phyloP scores from a whole-genome alignment of 2,329 filamentous ascomycete species.

The Colletotrichum cuscutae region DNA sequence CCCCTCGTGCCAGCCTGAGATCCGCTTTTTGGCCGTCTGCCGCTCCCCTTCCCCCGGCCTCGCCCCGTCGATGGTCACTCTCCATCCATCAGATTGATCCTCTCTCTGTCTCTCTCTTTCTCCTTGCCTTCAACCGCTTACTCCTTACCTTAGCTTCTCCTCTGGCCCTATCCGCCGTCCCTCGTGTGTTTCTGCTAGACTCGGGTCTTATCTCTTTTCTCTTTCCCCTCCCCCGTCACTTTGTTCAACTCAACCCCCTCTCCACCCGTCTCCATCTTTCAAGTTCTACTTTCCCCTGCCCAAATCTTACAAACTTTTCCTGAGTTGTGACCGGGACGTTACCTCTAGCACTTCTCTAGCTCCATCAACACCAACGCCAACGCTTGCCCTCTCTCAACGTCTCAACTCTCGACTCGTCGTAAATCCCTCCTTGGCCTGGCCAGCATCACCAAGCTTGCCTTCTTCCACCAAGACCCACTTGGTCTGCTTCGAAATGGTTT shows the following conservation, averaged over 20 bases:
- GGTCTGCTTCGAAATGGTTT: slow-evolving; percentile 6
- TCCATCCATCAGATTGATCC: slow-evolving; percentile 1
- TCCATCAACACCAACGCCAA: not conserved
- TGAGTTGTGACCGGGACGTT: slow-evolving; percentile 27
- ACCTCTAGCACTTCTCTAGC: slow-evolving; percentile 5
- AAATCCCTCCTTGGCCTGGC: not conserved
- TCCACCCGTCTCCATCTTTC: slow-evolving; percentile 26
- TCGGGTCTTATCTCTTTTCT: slow-evolving; percentile 32
- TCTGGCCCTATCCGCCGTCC: not conserved
- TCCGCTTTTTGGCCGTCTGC: slow-evolving; percentile 7
- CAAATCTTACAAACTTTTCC: slow-evolving; percentile 10
- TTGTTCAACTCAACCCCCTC: slow-evolving; percentile 14
- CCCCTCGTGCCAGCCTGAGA: not conserved
- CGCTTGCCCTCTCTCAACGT: not conserved
- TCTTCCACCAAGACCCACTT: slow-evolving; percentile 27
- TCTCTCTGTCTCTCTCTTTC: not conserved
- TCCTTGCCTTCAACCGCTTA: not conserved
- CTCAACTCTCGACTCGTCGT: not conserved
- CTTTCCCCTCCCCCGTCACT: slow-evolving; percentile 22
- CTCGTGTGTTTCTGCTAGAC: slow-evolving; percentile 2
- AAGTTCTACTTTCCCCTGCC: slow-evolving; percentile 5
- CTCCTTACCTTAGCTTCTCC: not conserved
- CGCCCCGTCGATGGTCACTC: not conserved
- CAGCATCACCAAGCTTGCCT: slow-evolving; percentile 15
- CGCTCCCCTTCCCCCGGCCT: not conserved